Conservation (phyloP, 1,139 yeast genomes). For the Blastobotrys persicus region DNA sequence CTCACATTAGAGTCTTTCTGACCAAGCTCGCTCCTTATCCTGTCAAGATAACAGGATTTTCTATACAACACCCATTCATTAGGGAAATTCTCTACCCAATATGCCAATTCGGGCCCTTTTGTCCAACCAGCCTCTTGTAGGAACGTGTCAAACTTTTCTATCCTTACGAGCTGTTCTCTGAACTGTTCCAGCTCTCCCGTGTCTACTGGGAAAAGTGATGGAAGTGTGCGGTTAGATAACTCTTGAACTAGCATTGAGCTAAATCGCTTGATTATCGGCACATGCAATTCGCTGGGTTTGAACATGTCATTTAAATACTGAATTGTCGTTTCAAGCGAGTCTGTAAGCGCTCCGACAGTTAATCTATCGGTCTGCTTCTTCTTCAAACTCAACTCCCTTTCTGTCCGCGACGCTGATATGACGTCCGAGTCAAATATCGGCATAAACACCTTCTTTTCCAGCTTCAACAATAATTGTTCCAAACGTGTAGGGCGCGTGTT, state of each 20-base stretch:
- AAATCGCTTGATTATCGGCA: constrained; percentile 26
- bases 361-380: neutral
- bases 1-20: neutral
- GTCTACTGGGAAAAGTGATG: constrained; percentile 28
- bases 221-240: constrained; percentile 24
- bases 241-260: constrained; percentile 24
- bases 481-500: constrained; percentile 19
- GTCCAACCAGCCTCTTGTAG: constrained; percentile 26
- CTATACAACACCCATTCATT: constrained; percentile 29
- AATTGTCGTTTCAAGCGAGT: constrained; percentile 21
- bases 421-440: constrained; percentile 25
- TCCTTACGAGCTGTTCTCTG: constrained; percentile 20
- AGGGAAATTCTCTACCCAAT: constrained; percentile 26
- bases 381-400: constrained; percentile 12
- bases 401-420: constrained; percentile 12
- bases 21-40: constrained; percentile 20
- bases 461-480: constrained; percentile 23
- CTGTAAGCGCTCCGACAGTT: constrained; percentile 14
- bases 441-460: constrained; percentile 25
- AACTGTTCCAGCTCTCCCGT: constrained; percentile 21
- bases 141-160: constrained; percentile 27
- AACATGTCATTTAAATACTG: constrained; percentile 24
- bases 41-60: constrained; percentile 23
- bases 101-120: constrained; percentile 25
- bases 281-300: constrained; percentile 20